Evolutionary conservation across 192 early-diverging fungal genomes (phyloP), one percentile per base, ranked within the genome.

Genomic region (Backusella psychrophila): DNA sequence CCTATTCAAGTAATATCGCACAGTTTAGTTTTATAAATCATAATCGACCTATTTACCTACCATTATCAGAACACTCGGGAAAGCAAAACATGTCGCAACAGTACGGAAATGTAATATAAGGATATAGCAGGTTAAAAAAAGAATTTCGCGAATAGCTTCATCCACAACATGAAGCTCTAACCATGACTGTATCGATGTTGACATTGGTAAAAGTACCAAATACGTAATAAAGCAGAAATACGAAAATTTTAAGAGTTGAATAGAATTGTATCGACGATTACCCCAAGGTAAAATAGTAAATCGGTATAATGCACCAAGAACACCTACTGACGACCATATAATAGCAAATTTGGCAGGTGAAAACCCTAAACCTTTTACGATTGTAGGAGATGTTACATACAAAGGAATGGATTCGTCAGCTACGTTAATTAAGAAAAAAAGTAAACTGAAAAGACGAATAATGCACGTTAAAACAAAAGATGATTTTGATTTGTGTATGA

Each of bases 1-100:
- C 73, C 90, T 89, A 79, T 19, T 49, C 42, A 63, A 63, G 21
- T 63, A 63, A 63, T 26, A 14, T 49, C 6, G n/a, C 17, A 5
- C 19, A 21, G 46, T 6, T 49, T 49, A 49, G 46, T n/a, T 49
- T 7, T 49, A 49, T 49, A 17, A 44, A 44, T 44, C 15, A 29
- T 29, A 63, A 8, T 26, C 8, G 23, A 26, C 26, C 26, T 63
- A 2, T 26, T 4, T 29, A 29, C 12, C 77, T 77, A 90, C 87
- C 85, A 88, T 85, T 36, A 86, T 78, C 80, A 85, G 85, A 8
- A 86, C 52, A 1, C 84, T 78, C 0, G 87, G 86, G 56, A 82
- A 88, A 1, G 76, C 71, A 26, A 84, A 44, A 67, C 53, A 78
- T 19, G 14, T 71, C 36, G 7, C 69, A 46, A 52, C 65, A 31